Evolutionary conservation across 2,329 filamentous ascomycete genomes (phyloP), one percentile per base, ranked within the genome.

Genomic region (Bipolaris sorokiniana): DNA sequence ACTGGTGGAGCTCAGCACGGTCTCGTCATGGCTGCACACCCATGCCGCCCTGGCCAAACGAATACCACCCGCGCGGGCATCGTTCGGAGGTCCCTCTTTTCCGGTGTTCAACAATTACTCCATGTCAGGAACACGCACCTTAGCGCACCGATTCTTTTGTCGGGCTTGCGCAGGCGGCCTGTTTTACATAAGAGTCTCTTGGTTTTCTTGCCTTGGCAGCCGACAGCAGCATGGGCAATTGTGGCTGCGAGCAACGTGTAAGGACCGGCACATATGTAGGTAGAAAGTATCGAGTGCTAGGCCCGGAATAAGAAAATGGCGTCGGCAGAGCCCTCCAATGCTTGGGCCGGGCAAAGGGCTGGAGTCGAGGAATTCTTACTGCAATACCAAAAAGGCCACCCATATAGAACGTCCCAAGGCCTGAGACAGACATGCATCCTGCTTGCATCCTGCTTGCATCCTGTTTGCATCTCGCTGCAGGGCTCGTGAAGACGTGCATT

Each of bases 1-100:
- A 58, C 68, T 64, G 63, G 61, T 61, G 62, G 62, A 67, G 60
- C 54, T 51, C 38, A 51, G 48, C 54, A 60, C 54, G 56, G 54
- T 48, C 50, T 57, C 54, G 50, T 57, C 54, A 57, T 57, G 49
- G 20, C 40, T 33, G 49, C 38, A 37, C 44, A 48, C 22, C 42
- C 50, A 48, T 51, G 54, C 49, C 47, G 28, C 37, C 38, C 36
- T 28, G 28, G 38, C 47, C 37, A 47, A 54, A 48, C 33, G 16
- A 49, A 44, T 37, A 13, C 42, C 34, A 51, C 53, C 53, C 53
- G 49, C 49, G 55, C 51, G 55, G 49, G 37, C 46, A 58, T 34
- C 33, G 40, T 48, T 44, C 55, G 55, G 51, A 58, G 52, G 51
- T 49, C 51, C 38, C 54, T 57, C 54, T 44, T 36, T 57, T 48